Evolutionary conservation across 2,329 filamentous ascomycete genomes (phyloP).

Genomic region (Triangularia verruculosa): DNA sequence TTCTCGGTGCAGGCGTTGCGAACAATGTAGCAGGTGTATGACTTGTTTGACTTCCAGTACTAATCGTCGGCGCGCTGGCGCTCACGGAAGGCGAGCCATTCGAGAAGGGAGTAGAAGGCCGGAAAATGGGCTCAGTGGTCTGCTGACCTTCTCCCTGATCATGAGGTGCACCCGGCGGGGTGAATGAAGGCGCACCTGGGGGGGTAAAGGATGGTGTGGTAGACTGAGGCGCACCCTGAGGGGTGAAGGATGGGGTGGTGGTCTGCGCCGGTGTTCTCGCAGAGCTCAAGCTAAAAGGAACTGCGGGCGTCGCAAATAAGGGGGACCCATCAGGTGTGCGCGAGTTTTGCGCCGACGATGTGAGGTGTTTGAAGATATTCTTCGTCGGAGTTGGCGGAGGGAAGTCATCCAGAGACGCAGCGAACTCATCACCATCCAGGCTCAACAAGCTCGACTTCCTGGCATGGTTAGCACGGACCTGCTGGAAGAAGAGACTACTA

Average conservation of each 20-base stretch:
- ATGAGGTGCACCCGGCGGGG: neutral
- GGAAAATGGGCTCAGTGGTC: conserved; percentile 19
- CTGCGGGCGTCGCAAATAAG: conserved; percentile 19
- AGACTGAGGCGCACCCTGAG: conserved; percentile 8
- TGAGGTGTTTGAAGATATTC: conserved; percentile 45
- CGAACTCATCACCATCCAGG: conserved; percentile 65
- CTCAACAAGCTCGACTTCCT: conserved; percentile 72
- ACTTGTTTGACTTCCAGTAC: conserved; percentile 15
- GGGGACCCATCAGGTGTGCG: conserved; percentile 21
- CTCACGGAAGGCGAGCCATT: conserved; percentile 18
- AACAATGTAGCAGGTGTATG: conserved; percentile 28
- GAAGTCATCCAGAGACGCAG: conserved; percentile 61
- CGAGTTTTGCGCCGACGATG: conserved; percentile 18
- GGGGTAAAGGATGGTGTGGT: conserved; percentile 5
- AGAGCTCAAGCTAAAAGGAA: conserved; percentile 18
- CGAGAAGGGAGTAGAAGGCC: conserved; percentile 20
- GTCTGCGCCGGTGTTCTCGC: conserved; percentile 5
- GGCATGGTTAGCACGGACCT: conserved; percentile 45
- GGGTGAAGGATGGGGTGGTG: conserved; percentile 3
- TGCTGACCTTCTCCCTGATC: conserved; percentile 20
- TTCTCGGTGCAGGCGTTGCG: conserved; percentile 35
- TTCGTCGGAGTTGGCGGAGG: conserved; percentile 97
- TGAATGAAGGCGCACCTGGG: conserved; percentile 7
- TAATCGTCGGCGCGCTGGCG: conserved; percentile 11
- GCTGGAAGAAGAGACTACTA: conserved; percentile 69